phyloP scores from a whole-genome alignment of 179 eudicot genomes.

The Vitellaria paradoxa region DNA sequence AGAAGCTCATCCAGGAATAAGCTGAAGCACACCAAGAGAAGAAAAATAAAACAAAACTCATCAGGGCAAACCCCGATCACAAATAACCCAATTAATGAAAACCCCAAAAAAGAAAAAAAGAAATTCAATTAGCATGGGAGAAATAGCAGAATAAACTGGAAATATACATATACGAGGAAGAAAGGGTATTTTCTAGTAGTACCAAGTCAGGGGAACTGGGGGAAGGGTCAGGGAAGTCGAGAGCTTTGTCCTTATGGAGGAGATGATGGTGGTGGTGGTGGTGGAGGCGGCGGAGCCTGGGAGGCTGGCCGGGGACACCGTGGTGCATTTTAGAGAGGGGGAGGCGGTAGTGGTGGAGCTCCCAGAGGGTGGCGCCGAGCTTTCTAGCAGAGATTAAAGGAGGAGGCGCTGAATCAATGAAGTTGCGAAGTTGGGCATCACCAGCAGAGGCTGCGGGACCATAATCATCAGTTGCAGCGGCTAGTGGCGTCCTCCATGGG shows the following conservation, averaged over 20 bases:
- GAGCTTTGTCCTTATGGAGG: constrained; percentile 32
- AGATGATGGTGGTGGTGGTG: constrained; percentile 13
- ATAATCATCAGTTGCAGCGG: neutral
- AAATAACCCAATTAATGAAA: neutral
- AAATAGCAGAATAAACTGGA: no score
- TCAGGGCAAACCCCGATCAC: neutral
- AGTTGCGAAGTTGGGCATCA: constrained; percentile 19
- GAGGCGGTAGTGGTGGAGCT: constrained; percentile 42
- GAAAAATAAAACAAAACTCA: neutral
- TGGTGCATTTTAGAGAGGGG: constrained; percentile 50
- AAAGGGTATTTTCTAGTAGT: neutral
- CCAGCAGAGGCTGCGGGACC: neutral
- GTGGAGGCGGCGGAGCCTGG: constrained; percentile 36
- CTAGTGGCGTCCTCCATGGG: constrained; percentile 30
- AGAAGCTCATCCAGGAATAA: no score
- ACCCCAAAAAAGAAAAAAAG: neutral
- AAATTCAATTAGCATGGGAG: no score
- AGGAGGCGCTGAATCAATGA: constrained; percentile 10
- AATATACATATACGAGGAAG: neutral
- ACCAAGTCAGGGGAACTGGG: constrained; percentile 58
- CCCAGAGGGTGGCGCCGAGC: constrained; percentile 66
- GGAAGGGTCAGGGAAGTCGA: constrained; percentile 48
- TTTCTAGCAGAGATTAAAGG: constrained; percentile 54
- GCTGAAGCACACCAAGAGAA: no score
- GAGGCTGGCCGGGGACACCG: constrained; percentile 33